Percentiles rank a stretch among this genome's conserved stretches.
Evolutionary conservation across 176 grass and related monocot species (phyloP).

Genomic region (Chrysopogon serrulatus): DNA sequence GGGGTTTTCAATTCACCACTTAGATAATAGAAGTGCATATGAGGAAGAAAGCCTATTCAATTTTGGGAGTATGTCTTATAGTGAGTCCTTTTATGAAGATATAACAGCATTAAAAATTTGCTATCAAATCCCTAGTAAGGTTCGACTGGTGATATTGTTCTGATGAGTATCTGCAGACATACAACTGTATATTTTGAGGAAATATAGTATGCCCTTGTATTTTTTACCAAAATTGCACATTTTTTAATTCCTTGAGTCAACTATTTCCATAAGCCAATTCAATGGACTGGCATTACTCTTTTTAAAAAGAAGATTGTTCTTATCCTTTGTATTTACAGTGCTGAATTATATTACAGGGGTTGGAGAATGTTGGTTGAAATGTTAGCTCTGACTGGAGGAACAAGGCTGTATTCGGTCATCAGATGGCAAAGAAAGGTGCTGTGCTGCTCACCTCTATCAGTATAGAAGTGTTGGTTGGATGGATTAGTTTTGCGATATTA

Average conservation of each 20-base stretch:
- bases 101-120: neutral
- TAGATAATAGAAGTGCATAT: neutral
- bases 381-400: constrained; percentile 4
- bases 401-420: neutral
- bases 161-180: neutral
- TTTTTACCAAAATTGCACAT: neutral
- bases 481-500: neutral
- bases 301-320: neutral
- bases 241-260: neutral
- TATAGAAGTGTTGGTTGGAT: constrained; percentile 1
- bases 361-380: constrained; percentile 5
- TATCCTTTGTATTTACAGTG: constrained; percentile 13
- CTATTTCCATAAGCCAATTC: neutral
- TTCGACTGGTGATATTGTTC: neutral
- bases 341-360: constrained; percentile 20
- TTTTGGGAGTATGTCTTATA: no score
- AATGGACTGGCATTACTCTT: neutral
- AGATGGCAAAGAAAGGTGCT: neutral
- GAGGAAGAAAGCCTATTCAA: neutral
- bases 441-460: constrained; percentile 6
- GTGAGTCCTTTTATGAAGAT: neutral
- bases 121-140: neutral
- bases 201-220: neutral
- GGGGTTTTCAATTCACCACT: neutral
- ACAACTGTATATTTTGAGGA: neutral